Percentiles rank a stretch among this genome's conserved stretches.
Evolutionary conservation across 2,329 filamentous ascomycete species (phyloP).

Genomic region (Erysiphe neolycopersici): DNA sequence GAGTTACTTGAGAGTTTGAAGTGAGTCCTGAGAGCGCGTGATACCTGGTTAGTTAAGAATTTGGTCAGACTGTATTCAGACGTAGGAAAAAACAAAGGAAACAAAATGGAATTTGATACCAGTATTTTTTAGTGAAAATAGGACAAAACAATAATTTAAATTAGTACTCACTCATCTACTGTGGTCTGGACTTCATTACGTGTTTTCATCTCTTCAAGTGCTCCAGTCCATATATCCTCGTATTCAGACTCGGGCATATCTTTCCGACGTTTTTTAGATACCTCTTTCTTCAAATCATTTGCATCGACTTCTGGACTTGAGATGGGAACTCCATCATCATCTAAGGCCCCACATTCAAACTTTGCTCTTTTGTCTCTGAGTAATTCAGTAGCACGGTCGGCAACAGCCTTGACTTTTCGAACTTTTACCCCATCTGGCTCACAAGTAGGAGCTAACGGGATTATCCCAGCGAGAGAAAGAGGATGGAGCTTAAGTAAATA

Average conservation of each 20-base stretch:
- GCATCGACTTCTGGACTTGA: constrained; percentile 36
- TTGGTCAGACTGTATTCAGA: constrained; percentile 21
- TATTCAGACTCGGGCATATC: constrained; percentile 73
- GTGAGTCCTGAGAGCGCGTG: constrained; percentile 43
- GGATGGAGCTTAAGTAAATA: constrained; percentile 72
- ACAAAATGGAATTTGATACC: too few species aligned
- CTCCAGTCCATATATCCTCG: constrained; percentile 58
- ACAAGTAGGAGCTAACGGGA: constrained; percentile 74
- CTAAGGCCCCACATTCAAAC: constrained; percentile 63
- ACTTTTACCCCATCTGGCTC: constrained; percentile 88
- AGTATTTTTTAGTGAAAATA: background rate
- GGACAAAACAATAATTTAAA: too few species aligned
- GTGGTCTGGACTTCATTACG: constrained; percentile 32
- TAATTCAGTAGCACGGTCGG: constrained; percentile 66
- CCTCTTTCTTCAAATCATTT: constrained; percentile 47
- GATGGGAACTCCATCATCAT: constrained; percentile 30
- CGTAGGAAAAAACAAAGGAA: too few species aligned
- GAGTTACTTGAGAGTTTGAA: constrained; percentile 55
- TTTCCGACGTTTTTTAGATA: constrained; percentile 52
- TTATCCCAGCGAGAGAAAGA: constrained; percentile 48
- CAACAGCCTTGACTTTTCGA: constrained; percentile 61
- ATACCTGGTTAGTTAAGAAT: constrained; percentile 59
- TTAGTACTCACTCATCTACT: constrained; percentile 23
- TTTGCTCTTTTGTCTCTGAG: constrained; percentile 64
- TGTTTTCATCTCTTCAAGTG: constrained; percentile 41